These are phyloP conservation scores for Hylodesmum podocarpum DNA, from an alignment of 306 rosid species.

Conservation along the genomic window DNA sequence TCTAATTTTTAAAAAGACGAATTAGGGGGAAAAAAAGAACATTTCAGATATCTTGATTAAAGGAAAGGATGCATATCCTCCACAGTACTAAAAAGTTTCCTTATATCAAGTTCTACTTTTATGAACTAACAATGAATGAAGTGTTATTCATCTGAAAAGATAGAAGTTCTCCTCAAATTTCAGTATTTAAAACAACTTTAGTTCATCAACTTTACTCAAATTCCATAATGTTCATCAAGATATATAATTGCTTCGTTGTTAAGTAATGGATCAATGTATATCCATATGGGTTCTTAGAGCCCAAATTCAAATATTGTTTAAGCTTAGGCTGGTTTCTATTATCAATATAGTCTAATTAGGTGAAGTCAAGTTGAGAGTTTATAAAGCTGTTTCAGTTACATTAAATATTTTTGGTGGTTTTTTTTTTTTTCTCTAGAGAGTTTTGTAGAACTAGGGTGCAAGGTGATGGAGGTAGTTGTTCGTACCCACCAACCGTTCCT, in stretches of 20 bases:
- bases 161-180: too few species aligned
- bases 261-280: background rate
- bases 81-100: too few species aligned
- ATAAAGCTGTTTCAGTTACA: background rate
- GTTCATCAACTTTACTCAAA: background rate
- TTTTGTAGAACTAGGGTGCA: background rate
- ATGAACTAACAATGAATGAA: background rate
- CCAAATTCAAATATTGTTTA: background rate
- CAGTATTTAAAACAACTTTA: background rate
- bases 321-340: background rate
- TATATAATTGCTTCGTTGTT: background rate
- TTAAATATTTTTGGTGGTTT: background rate
- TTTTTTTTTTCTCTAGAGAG: background rate
- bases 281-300: background rate
- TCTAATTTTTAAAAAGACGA: too few species aligned
- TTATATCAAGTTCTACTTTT: background rate
- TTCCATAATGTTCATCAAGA: background rate
- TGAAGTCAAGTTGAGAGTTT: background rate
- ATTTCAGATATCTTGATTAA: too few species aligned
- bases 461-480: background rate
- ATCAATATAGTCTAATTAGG: background rate
- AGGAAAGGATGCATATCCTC: too few species aligned
- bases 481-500: background rate
- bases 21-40: too few species aligned
- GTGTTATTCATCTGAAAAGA: background rate